Evolutionary conservation across 2,329 filamentous ascomycete species (phyloP), one percentile per base, ranked within the genome.

Genomic region (Pseudogymnoascus sp.): DNA sequence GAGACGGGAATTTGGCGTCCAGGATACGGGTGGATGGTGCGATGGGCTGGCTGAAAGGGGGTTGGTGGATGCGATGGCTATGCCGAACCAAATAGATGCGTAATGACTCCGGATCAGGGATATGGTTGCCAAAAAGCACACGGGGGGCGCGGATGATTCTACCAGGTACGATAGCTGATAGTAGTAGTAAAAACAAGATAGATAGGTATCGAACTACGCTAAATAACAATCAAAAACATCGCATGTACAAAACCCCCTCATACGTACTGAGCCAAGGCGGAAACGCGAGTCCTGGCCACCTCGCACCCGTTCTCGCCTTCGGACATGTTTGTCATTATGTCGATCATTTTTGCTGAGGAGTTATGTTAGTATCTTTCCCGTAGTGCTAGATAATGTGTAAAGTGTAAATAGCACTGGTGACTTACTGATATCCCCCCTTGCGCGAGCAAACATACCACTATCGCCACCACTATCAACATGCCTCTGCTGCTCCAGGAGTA

Each of bases 291-390:
- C 65, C 77, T 75, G 3, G 84, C 83, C 14, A 86, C 81, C 22
- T 84, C 79, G 11, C 81, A 83, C 1, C 82, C 82, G 57, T 83
- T 72, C 22, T 81, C 77, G 7, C 79, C 78, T 35, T 81, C 79
- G 22, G 79, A 78, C 78, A 86, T 85, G 14, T 77, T 68, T 61
- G 81, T 77, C 81, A 87, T 81, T 58, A 87, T 86, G 60, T 86
- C 78, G 28, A 87, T 81, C 84, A 87, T 86, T 63, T 79, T 78
- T 41, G 77, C 82, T 86, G 58, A 39, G 39, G 25, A 41, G 12
- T 14, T n/a, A 9, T n/a, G 43, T 65, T 18, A 62, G 59, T 41
- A 20, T 36, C 18, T 25, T 36, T 28, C 57, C 30, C 11, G 11
- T 16, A 38, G 11, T 8, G 16, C 8, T 30, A 50, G 8, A 47